Evolutionary conservation across 208 protist genomes (phyloP), one percentile per base, ranked within the genome.

Genomic region (Sergeia podlipaevii): DNA sequence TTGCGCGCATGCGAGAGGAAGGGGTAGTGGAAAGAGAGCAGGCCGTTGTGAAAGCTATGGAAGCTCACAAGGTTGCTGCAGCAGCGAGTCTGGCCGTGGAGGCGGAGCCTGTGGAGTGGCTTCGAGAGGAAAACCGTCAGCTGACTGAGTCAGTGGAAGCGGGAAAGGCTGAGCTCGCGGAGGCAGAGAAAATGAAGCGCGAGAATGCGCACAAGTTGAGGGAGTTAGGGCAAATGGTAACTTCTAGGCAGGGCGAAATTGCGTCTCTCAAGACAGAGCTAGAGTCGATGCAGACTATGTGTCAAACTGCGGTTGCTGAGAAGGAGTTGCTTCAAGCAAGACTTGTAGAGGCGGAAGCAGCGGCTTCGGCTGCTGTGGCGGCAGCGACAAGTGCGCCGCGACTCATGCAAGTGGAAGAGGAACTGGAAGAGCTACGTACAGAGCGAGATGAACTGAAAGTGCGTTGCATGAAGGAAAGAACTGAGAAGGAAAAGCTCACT

Each of bases 401-500:
- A n/a, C n/a, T n/a, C n/a, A n/a, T n/a, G n/a, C n/a, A n/a, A n/a
- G n/a, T n/a, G n/a, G n/a, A n/a, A n/a, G n/a, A n/a, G n/a, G n/a
- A n/a, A n/a, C n/a, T n/a, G n/a, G n/a, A n/a, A n/a, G n/a, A n/a
- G n/a, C n/a, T n/a, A n/a, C n/a, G n/a, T n/a, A 59, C 59, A 34
- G 65, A 79, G 45, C 57, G 57, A 27, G 61, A 44, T 2, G 45
- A 64, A 1, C 21, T 64, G 37, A 44, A 51, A n/a, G n/a, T 54
- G 1, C 55, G 60, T 3, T 65, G 53, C 34, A 64, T 60, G 32
- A 51, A 57, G 1, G 65, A 57, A n/a, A 67, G 26, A 18, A 28
- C 39, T 2, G 71, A 78, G 46, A 78, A 74, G 26, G 71, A 74
- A 23, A 57, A 74, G 53, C 68, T 65, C 28, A 48, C 45, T 0